Evolutionary conservation across 768 basidiomycete genomes (phyloP).

Genomic region (Suillus subalutaceus): DNA sequence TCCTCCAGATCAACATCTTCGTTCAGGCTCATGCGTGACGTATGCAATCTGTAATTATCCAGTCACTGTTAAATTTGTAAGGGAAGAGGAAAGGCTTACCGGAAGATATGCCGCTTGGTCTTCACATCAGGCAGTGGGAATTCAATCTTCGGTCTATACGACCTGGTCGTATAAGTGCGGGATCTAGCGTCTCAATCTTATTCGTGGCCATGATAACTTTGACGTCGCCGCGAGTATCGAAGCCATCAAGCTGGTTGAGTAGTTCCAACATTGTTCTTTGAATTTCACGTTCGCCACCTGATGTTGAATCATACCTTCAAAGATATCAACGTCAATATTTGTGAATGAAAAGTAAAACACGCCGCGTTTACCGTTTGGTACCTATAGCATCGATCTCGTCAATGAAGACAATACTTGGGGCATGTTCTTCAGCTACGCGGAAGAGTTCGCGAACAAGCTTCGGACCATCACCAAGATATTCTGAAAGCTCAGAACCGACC

Average conservation of each 20-base stretch:
- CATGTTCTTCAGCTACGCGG: constrained; percentile 96
- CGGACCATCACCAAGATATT: constrained; percentile 99
- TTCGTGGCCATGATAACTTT: constrained; percentile 99
- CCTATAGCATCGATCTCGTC: constrained; percentile 99
- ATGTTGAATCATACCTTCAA: constrained; percentile 92
- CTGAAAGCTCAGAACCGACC: constrained; percentile 94
- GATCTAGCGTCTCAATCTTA: constrained; percentile 95
- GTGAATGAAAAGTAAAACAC: constrained; percentile 2
- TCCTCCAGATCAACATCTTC: constrained; percentile 95
- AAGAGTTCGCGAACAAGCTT: constrained; percentile 98
- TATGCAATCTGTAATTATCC: constrained; percentile 66
- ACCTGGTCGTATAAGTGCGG: constrained; percentile 96
- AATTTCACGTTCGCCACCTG: constrained; percentile 98
- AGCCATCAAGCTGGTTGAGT: constrained; percentile 98
- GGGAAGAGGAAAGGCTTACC: constrained; percentile 43
- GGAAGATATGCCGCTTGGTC: constrained; percentile 99
- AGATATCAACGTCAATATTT: constrained; percentile 11
- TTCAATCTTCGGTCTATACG: constrained; percentile 98
- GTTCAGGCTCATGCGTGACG: constrained; percentile 88
- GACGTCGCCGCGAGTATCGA: constrained; percentile 98
- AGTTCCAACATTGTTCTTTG: constrained; percentile 99
- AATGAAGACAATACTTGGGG: constrained; percentile 98
- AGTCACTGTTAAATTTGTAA: constrained; percentile 8
- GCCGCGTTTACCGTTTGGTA: constrained; percentile 85
- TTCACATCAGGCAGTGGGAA: constrained; percentile 97